Percentiles rank a stretch among this genome's conserved stretches.
Conservation (phyloP, 148 eudicot species). For the Cornus suecica region DNA sequence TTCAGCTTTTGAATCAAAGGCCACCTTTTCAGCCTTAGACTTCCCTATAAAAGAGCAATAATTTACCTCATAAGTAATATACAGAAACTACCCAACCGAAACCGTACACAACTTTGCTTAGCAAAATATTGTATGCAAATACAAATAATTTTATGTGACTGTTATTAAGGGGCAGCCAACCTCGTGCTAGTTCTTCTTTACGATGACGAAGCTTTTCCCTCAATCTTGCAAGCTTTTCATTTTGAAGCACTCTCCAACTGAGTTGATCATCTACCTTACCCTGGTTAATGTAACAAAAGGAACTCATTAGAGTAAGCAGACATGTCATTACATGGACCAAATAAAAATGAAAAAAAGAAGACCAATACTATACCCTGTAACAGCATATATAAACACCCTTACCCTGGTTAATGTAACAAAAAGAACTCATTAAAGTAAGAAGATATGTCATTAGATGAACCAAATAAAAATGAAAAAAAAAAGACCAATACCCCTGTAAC, state of each 20-base stretch:
- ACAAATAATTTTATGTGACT: not conserved
- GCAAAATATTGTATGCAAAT: too few species aligned
- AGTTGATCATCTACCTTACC: constrained; percentile 88
- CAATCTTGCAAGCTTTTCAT: constrained; percentile 64
- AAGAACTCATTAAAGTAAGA: not conserved
- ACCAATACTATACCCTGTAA: not conserved
- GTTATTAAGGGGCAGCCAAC: constrained; percentile 29
- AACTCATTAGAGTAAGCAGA: not conserved
- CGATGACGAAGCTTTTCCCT: constrained; percentile 69
- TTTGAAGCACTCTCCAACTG: constrained; percentile 75
- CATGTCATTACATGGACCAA: constrained; percentile 6
- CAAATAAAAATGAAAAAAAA: constrained; percentile 10
- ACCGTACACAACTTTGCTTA: not conserved
- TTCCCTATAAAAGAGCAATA: constrained; percentile 46
- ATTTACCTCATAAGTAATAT: constrained; percentile 11
- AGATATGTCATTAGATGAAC: constrained; percentile 5
- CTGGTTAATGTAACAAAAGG: constrained; percentile 24
- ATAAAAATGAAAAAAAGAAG: constrained; percentile 9
- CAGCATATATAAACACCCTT: constrained; percentile 21
- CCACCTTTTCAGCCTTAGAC: constrained; percentile 65
- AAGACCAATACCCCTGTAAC: not conserved
- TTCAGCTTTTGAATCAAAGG: constrained; percentile 59
- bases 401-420: constrained; percentile 35
- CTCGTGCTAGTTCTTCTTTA: constrained; percentile 60
- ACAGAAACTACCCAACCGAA: not conserved